A percentile compares a stretch with the other conserved stretches of the same genome.
These are phyloP conservation scores for Candida montana DNA, from an alignment of 805 yeast species.

Conservation along the genomic window DNA sequence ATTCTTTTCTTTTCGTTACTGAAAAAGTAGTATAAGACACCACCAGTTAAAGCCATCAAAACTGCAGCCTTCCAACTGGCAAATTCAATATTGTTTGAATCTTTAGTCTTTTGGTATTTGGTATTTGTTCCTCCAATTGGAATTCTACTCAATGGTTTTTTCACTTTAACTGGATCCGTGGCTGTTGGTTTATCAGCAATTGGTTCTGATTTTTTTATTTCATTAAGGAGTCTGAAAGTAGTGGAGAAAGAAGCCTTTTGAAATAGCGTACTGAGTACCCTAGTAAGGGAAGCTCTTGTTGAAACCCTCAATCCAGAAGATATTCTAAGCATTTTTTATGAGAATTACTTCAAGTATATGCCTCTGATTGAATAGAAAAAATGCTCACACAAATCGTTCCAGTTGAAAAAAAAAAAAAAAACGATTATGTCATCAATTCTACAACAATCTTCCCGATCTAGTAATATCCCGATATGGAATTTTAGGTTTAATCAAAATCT, in stretches of 20 bases:
- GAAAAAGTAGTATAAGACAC: constrained; percentile 66
- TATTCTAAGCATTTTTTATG: constrained; percentile 1
- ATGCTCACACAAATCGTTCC: too few relatives aligned
- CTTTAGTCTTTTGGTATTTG: constrained; percentile 28
- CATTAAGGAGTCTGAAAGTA: constrained; percentile 15
- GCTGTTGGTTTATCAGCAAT: background rate
- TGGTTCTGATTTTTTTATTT: constrained; percentile 8
- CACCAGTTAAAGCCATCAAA: constrained; percentile 64
- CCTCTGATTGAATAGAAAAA: too few relatives aligned
- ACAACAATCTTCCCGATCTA: constrained; percentile 1
- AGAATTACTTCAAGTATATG: too few relatives aligned
- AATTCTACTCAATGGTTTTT: constrained; percentile 72
- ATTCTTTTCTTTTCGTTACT: constrained; percentile 70
- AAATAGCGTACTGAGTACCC: background rate
- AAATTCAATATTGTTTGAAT: constrained; percentile 54
- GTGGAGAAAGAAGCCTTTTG: constrained; percentile 12
- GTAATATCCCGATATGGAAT: background rate
- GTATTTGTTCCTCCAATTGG: constrained; percentile 60
- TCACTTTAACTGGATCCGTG: constrained; percentile 15
- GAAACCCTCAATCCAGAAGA: background rate
- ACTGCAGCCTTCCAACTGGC: constrained; percentile 82
- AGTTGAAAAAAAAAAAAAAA: background rate
- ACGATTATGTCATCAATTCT: background rate
- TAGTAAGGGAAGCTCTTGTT: background rate
- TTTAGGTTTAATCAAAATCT: constrained; percentile 7